Conservation (phyloP, 345 rosid species). For the Sisymbrium altissimum region DNA sequence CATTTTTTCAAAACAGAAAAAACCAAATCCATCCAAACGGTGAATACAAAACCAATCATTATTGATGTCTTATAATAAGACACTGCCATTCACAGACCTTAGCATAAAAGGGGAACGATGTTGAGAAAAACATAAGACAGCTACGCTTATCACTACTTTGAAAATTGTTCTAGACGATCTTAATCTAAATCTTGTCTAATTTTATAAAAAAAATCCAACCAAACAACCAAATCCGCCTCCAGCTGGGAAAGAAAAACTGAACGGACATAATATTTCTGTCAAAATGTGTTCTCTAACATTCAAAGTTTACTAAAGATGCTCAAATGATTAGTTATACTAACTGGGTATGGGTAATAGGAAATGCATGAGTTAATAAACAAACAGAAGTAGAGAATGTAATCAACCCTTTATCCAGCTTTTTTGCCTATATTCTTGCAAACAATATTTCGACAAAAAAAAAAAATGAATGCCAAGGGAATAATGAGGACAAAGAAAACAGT, state of each 20-base stretch:
- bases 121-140: neutral
- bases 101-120: neutral
- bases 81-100: neutral
- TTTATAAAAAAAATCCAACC: neutral
- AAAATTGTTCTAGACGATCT: neutral
- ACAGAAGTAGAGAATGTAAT: neutral
- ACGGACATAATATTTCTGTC: neutral
- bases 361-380: neutral
- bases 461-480: constrained; percentile 2
- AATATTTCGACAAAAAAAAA: neutral
- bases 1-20: neutral
- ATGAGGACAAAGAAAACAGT: neutral
- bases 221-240: neutral
- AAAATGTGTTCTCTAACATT: neutral
- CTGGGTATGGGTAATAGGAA: neutral
- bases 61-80: constrained; percentile 1
- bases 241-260: neutral
- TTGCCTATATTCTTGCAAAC: neutral
- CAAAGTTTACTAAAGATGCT: neutral
- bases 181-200: neutral
- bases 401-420: neutral
- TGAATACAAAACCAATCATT: neutral
- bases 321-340: neutral
- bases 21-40: neutral
- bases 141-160: neutral